These are phyloP conservation scores for Dinochytrium kinnereticum DNA, from an alignment of 371 early-diverging fungal genomes.

Conservation along the genomic window DNA sequence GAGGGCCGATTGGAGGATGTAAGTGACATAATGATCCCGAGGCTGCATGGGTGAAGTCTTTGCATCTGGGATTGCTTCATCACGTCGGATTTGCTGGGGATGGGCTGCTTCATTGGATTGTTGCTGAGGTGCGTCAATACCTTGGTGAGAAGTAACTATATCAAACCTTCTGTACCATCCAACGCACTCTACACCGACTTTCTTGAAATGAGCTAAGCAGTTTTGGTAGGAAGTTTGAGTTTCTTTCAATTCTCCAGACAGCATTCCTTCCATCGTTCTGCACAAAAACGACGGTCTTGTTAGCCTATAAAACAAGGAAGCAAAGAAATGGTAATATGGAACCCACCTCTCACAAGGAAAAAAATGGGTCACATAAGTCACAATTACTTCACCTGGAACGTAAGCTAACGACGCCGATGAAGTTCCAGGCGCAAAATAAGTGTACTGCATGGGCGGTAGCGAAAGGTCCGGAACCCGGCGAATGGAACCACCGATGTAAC, in stretches of 20 bases:
- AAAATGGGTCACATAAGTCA: conserved; percentile 27
- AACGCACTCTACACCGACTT: conserved; percentile 27
- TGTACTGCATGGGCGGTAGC: background rate
- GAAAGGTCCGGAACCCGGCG: background rate
- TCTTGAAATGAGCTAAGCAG: conserved; percentile 23
- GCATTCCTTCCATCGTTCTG: conserved; percentile 22
- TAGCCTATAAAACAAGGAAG: no score
- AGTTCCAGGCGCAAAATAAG: background rate
- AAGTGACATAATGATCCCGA: conserved; percentile 13
- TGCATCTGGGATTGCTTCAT: conserved; percentile 10
- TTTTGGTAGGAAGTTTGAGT: conserved; percentile 11
- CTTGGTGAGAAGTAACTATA: no score
- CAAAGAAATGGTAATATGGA: background rate
- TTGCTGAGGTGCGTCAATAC: background rate
- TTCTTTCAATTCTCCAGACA: conserved; percentile 19
- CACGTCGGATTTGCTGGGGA: conserved; percentile 17
- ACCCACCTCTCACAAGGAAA: conserved; percentile 20
- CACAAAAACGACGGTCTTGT: no score
- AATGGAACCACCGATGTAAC: conserved; percentile 31
- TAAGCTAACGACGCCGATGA: conserved; percentile 6
- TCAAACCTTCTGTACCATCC: conserved; percentile 37
- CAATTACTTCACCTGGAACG: conserved; percentile 6
- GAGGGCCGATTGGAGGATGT: conserved; percentile 25
- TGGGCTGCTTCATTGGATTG: conserved; percentile 16
- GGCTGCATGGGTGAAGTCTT: conserved; percentile 3